Conservation (phyloP, 2,329 filamentous ascomycete genomes). For the Exophiala sp. region DNA sequence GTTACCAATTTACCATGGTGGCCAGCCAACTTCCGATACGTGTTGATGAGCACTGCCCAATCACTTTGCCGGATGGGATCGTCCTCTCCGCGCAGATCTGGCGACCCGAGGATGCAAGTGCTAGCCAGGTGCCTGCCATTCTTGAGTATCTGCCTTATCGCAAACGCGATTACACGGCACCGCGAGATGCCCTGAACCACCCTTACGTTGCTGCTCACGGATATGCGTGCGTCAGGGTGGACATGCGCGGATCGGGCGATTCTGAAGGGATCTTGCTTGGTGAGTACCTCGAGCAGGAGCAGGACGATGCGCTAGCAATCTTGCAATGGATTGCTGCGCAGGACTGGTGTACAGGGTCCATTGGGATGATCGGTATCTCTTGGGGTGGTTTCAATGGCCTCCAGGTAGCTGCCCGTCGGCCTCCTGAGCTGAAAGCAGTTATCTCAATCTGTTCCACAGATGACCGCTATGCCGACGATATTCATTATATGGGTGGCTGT, state of each 20-base stretch:
- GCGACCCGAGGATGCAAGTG: conserved; percentile 4
- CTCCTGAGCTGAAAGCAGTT: conserved; percentile 8
- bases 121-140: conserved; percentile 8
- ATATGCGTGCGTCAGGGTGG: conserved; percentile 16
- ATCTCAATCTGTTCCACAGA: conserved; percentile 13
- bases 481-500: conserved; percentile 13
- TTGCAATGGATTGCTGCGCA: conserved; percentile 11
- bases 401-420: conserved; percentile 10
- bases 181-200: conserved; percentile 11
- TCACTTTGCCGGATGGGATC: conserved; percentile 2
- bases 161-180: conserved; percentile 14
- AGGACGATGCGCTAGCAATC: conserved; percentile 11
- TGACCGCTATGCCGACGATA: conserved; percentile 12
- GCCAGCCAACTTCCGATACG: conserved; percentile 5
- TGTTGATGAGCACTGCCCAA: conserved; percentile 7
- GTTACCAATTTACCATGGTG: conserved; percentile 30
- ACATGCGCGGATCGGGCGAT: conserved; percentile 13
- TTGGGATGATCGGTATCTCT: conserved; percentile 15
- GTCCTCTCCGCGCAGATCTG: conserved; percentile 6
- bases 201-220: conserved; percentile 12
- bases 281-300: conserved; percentile 15
- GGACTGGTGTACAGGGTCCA: conserved; percentile 11
- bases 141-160: conserved; percentile 17
- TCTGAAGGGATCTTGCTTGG: conserved; percentile 13
- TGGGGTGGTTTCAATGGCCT: conserved; percentile 15